A percentile compares a stretch with the other conserved stretches of the same genome.
Evolutionary conservation across 202 grass and related monocot genomes (phyloP).

Genomic region (Zoysia matrella): DNA sequence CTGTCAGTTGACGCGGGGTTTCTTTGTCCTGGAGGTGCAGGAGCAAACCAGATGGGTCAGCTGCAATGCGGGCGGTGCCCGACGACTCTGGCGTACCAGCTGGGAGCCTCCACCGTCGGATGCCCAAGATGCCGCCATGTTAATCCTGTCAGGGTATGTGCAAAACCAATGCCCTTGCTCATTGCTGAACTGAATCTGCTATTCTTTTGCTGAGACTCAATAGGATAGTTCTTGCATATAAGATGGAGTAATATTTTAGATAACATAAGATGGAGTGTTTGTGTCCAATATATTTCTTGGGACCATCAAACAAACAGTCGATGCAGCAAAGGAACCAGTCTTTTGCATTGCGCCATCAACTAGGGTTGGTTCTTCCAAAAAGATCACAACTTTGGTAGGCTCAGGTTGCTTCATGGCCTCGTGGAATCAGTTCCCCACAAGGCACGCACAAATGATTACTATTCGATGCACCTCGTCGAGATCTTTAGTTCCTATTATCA

Average conservation of each 20-base stretch:
- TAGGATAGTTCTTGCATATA: no score
- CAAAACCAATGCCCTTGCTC: no score
- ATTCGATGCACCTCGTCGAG: background rate
- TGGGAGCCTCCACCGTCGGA: slow-evolving; percentile 49
- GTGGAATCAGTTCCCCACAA: slow-evolving; percentile 42
- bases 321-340: background rate
- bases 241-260: no score
- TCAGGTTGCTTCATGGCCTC: slow-evolving; percentile 41
- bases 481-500: slow-evolving; percentile 5
- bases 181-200: no score
- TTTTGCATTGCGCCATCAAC: background rate
- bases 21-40: background rate
- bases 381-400: slow-evolving; percentile 45
- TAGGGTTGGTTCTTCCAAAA: slow-evolving; percentile 9
- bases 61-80: slow-evolving; percentile 60
- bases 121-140: slow-evolving; percentile 54
- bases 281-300: background rate
- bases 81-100: slow-evolving; percentile 52
- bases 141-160: slow-evolving; percentile 55
- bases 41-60: slow-evolving; percentile 52
- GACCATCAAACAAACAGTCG: background rate
- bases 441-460: slow-evolving; percentile 44
- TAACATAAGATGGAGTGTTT: no score
- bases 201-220: no score
- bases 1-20: slow-evolving; percentile 1